A percentile compares a stretch with the other conserved stretches of the same genome.
Conservation (phyloP, 2,329 filamentous ascomycete species). For the Colletotrichum magnum region DNA sequence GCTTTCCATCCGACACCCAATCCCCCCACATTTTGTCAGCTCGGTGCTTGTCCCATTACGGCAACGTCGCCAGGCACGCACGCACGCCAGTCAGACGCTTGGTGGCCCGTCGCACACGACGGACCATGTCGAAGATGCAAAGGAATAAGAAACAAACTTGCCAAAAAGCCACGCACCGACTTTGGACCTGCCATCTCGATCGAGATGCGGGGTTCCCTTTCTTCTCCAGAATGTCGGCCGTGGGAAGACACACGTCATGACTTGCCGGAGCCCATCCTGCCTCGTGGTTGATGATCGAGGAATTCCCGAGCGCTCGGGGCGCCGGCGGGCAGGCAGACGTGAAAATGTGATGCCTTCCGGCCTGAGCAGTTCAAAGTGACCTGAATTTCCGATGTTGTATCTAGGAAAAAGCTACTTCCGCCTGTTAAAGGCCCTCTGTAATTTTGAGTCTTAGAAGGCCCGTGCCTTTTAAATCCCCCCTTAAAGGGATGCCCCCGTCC, state of each 20-base stretch:
- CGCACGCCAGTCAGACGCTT: no score
- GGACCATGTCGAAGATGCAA: neutral
- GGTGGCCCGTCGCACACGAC: neutral
- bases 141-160: slow-evolving; percentile 20
- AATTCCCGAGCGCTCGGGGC: neutral
- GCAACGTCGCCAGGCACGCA: slow-evolving; percentile 4
- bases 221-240: no score
- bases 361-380: no score
- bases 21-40: neutral
- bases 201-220: neutral
- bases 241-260: slow-evolving; percentile 33
- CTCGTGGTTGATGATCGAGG: slow-evolving; percentile 22
- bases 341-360: no score
- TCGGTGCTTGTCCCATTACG: neutral
- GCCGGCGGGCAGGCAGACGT: neutral
- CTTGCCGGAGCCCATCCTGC: slow-evolving; percentile 18
- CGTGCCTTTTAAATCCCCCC: no score
- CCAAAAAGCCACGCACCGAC: slow-evolving; percentile 28
- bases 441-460: no score
- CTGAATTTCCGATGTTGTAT: no score
- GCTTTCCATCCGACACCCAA: neutral
- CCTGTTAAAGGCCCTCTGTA: no score
- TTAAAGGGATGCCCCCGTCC: no score
- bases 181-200: slow-evolving; percentile 25
- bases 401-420: no score